phyloP scores from a whole-genome alignment of 495 filamentous ascomycete species.

The Collariella sp. region DNA sequence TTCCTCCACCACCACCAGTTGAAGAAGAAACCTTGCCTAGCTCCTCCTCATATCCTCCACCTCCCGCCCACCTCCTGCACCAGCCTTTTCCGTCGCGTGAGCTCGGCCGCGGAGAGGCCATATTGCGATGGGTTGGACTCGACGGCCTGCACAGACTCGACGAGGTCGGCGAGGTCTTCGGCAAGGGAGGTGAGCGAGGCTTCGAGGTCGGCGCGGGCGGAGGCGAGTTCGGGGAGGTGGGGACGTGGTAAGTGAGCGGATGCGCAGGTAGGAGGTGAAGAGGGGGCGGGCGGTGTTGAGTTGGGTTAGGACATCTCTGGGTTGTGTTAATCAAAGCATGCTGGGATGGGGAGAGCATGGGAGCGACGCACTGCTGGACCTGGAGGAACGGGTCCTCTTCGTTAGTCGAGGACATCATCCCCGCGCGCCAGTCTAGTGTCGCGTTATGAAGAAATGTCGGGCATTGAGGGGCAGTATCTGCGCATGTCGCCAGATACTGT shows the following conservation, averaged over 20 bases:
- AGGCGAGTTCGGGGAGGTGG: slow-evolving; percentile 73
- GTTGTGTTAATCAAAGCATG: not conserved
- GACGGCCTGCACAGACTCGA: slow-evolving; percentile 78
- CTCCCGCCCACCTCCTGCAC: slow-evolving; percentile 87
- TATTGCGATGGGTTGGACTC: slow-evolving; percentile 85
- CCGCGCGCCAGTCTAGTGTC: slow-evolving; percentile 11
- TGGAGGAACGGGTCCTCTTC: slow-evolving; percentile 87
- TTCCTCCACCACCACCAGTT: not conserved
- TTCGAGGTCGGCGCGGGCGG: slow-evolving; percentile 77
- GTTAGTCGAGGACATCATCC: slow-evolving; percentile 64
- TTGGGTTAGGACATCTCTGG: slow-evolving; percentile 75
- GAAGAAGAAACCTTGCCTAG: slow-evolving; percentile 40
- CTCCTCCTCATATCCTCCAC: slow-evolving; percentile 85
- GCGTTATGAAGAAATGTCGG: not conserved
- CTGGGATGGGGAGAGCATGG: not conserved
- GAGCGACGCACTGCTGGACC: slow-evolving; percentile 64
- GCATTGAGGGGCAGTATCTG: slow-evolving; percentile 3
- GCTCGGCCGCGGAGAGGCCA: slow-evolving; percentile 77
- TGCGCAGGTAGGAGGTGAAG: slow-evolving; percentile 92
- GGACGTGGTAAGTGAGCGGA: slow-evolving; percentile 63
- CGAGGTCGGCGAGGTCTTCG: slow-evolving; percentile 81
- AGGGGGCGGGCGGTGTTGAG: slow-evolving; percentile 72
- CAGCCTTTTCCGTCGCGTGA: slow-evolving; percentile 67
- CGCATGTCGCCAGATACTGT: slow-evolving; percentile 5
- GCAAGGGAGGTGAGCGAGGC: slow-evolving; percentile 63